These are phyloP conservation scores for Trypanosoma avium DNA, from an alignment of 208 protist genomes.

Conservation along the genomic window DNA sequence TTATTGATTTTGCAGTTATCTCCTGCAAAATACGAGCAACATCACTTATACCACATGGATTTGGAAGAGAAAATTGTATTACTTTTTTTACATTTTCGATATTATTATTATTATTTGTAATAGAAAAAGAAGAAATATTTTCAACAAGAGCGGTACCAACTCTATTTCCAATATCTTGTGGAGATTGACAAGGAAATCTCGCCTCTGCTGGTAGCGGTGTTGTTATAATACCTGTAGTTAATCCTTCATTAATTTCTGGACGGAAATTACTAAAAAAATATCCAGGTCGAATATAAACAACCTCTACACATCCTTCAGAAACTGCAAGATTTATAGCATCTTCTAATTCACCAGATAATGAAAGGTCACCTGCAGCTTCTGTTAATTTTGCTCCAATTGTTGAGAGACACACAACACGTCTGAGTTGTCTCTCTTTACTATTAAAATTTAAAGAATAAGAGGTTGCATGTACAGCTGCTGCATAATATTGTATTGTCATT, in stretches of 20 bases:
- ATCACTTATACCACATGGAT: not conserved
- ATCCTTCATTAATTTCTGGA: not conserved
- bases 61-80: not conserved
- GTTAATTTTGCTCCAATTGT: not conserved
- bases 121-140: not conserved
- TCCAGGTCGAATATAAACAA: not conserved
- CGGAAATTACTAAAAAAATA: slow-evolving; percentile 6
- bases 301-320: not conserved
- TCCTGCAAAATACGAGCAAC: not conserved
- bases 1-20: not conserved
- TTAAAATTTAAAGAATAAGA: too few species aligned
- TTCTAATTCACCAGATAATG: not conserved
- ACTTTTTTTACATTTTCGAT: not conserved
- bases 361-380: not conserved
- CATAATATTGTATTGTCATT: not conserved
- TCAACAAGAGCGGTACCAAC: not conserved
- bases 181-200: not conserved
- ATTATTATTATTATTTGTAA: not conserved
- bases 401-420: not conserved
- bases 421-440: not conserved
- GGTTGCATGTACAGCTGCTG: not conserved
- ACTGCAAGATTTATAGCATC: not conserved
- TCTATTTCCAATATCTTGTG: not conserved
- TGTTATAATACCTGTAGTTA: not conserved
- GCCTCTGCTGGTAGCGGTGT: not conserved